Percentiles rank a stretch among this genome's conserved stretches.
These are phyloP conservation scores for Rhododendron vialii DNA, from an alignment of 148 eudicot genomes.

Conservation along the genomic window DNA sequence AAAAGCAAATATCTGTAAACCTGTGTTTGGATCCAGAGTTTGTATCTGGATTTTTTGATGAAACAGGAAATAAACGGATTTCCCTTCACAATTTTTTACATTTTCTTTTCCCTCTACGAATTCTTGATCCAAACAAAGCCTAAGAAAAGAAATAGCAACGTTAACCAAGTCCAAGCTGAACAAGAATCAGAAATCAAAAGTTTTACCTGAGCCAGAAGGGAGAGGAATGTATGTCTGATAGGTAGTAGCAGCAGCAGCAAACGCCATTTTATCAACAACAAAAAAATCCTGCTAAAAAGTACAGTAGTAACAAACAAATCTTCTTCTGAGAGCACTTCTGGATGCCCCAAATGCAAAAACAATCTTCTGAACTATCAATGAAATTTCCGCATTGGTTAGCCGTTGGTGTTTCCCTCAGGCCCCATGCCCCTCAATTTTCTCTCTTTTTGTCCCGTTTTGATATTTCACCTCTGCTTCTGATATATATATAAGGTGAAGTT, in stretches of 20 bases:
- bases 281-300: neutral
- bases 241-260: slow-evolving; percentile 22
- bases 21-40: neutral
- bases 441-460: neutral
- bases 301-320: neutral
- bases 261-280: slow-evolving; percentile 48
- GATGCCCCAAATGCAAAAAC: neutral
- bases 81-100: neutral
- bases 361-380: neutral
- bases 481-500: neutral
- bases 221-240: slow-evolving; percentile 50
- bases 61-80: neutral
- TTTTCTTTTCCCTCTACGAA: neutral
- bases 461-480: neutral
- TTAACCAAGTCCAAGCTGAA: neutral
- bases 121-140: neutral
- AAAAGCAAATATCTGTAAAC: neutral
- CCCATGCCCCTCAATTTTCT: neutral
- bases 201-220: slow-evolving; percentile 55
- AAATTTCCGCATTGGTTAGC: neutral
- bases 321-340: neutral
- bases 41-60: neutral
- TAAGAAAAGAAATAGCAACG: neutral
- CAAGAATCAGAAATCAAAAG: neutral
- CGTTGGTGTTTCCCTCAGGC: neutral